Base-by-base conservation (phyloP, 106 monocot genomes). In the Phalaenopsis equestris region DNA sequence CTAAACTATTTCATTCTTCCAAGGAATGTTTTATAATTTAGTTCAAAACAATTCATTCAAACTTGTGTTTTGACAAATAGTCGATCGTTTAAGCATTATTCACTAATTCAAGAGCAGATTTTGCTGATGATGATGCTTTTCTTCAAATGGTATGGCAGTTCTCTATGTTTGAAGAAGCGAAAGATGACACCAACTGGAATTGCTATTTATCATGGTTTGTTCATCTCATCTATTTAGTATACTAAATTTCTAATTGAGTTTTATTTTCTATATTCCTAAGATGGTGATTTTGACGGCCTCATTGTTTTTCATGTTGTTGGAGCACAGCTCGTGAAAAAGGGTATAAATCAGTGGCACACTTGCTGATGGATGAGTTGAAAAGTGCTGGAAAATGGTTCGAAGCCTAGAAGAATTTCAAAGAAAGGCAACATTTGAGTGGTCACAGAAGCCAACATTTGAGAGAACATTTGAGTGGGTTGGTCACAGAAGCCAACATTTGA, bases 111-210 rank as follows among this genome's bases (percentile, higher is more conserved):
- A 52, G 10, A 12, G 14, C 12, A 64, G 23, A 64, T 64, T 5
- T 39, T 39, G 0, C 16, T 70, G 38, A n/a, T 61, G 10, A 21
- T 57, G 14, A 37, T 46, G 24, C 4, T 75, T 81, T 42, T 11
- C 17, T 14, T 49, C 14, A 43, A 75, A 68, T 56, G 18, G 14
- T 83, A 30, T 30, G 47, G 37, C 67, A 91, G 91, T 73, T 88
- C 91, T 72, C 6, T 88, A 39, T 91, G 88, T 56, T 73, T 91
- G 86, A 91, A 87, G 81, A 91, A 78, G 86, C 77, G 88, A 79
- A 91, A 88, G 79, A 84, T 91, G 76, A 68, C 12, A 8, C 91
- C 91, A 24, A 88, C 88, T 11, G 91, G 91, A 70, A 87, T 91
- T 56, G 88, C 91, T 10, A 91, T 91, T 67, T 88, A 83, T 39